A percentile compares a stretch with the other conserved stretches of the same genome.
phyloP scores from a whole-genome alignment of 148 eudicot species.

The Diospyros kaki region DNA sequence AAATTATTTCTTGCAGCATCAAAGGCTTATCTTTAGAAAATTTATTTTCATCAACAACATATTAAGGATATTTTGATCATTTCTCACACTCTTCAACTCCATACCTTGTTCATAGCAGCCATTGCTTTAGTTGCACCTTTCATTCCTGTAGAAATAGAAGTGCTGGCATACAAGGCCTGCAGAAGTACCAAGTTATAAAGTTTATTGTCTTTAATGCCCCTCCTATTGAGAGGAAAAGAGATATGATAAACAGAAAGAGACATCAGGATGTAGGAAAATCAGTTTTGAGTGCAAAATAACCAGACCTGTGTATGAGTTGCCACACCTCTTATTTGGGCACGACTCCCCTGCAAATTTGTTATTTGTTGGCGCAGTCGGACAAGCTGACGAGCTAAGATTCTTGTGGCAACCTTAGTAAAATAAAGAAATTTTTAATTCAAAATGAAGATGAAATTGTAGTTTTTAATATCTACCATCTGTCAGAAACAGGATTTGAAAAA shows the following conservation, averaged over 20 bases:
- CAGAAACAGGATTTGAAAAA: not conserved
- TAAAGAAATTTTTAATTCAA: not conserved
- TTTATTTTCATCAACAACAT: not conserved
- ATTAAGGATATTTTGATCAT: not conserved
- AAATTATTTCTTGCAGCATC: not conserved
- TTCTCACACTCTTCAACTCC: not conserved
- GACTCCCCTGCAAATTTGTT: constrained; percentile 66
- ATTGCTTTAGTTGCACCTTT: constrained; percentile 78
- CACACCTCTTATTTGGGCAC: constrained; percentile 77
- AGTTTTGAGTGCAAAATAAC: no score
- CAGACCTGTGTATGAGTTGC: constrained; percentile 71
- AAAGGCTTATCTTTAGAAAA: no score
- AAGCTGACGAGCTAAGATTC: constrained; percentile 68
- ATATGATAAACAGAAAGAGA: not conserved
- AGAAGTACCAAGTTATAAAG: constrained; percentile 6
- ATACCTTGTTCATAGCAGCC: constrained; percentile 70
- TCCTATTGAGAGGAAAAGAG: not conserved
- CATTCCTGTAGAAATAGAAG: constrained; percentile 68
- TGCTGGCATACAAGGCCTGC: constrained; percentile 63
- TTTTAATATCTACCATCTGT: not conserved
- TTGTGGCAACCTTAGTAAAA: constrained; percentile 55
- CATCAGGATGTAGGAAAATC: not conserved
- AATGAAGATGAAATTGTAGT: not conserved
- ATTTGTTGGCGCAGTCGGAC: constrained; percentile 69
- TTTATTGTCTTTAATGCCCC: not conserved